A percentile compares a stretch with the other conserved stretches of the same genome.
phyloP scores from a whole-genome alignment of 805 yeast species.

The Ogataea ramenticola region DNA sequence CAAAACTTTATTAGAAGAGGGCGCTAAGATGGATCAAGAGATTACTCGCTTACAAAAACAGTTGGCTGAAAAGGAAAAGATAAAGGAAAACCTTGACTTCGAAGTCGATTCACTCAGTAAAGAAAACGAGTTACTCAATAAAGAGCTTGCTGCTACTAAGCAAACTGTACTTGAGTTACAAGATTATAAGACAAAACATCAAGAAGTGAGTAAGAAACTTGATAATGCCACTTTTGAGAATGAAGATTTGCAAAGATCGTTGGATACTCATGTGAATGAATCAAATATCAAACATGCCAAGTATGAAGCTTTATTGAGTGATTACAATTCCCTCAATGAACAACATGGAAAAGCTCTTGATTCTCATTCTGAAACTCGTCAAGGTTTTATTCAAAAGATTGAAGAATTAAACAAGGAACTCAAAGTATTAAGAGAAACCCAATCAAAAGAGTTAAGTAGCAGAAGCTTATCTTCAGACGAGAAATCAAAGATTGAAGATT shows the following conservation, averaged over 20 bases:
- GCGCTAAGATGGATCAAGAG: slow-evolving; percentile 40
- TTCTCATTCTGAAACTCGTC: slow-evolving; percentile 4
- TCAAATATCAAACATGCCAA: slow-evolving; percentile 5
- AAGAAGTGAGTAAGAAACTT: neutral
- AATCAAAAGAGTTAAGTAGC: neutral
- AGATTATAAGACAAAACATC: neutral
- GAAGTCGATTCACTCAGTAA: neutral
- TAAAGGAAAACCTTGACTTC: slow-evolving; percentile 1
- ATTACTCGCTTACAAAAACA: slow-evolving; percentile 31
- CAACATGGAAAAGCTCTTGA: neutral
- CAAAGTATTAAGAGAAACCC: neutral
- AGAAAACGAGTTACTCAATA: slow-evolving; percentile 3
- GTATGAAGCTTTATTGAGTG: slow-evolving; percentile 4
- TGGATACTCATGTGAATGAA: neutral
- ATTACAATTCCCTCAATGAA: slow-evolving; percentile 4
- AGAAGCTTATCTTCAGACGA: neutral
- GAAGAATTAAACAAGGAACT: slow-evolving; percentile 4
- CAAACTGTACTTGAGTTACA: neutral
- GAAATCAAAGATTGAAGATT: neutral
- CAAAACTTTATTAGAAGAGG: slow-evolving; percentile 36
- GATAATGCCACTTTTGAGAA: neutral
- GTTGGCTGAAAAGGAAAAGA: slow-evolving; percentile 1
- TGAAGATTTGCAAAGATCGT: neutral
- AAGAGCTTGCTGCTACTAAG: neutral
- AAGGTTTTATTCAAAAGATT: slow-evolving; percentile 7